These are phyloP conservation scores for Fusarium begoniae DNA, from an alignment of 2,329 filamentous ascomycete genomes.

Conservation along the genomic window DNA sequence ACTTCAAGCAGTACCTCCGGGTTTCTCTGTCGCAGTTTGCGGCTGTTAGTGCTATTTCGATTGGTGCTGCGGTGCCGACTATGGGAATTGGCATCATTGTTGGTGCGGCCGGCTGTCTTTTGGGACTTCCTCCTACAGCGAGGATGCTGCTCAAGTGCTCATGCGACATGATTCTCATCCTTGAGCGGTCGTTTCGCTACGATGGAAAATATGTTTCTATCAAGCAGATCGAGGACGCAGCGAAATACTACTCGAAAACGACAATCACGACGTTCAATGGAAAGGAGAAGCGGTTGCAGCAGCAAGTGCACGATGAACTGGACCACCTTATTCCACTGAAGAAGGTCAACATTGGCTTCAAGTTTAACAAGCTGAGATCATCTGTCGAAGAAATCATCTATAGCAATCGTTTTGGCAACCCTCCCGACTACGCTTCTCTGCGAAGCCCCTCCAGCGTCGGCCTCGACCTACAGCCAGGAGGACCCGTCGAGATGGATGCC, in stretches of 20 bases:
- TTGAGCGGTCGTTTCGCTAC: slow-evolving; percentile 37
- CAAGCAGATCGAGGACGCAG: slow-evolving; percentile 40
- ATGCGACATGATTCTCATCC: slow-evolving; percentile 40
- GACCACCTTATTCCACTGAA: slow-evolving; percentile 38
- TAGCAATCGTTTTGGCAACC: slow-evolving; percentile 29
- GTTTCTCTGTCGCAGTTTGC: slow-evolving; percentile 38
- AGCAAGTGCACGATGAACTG: slow-evolving; percentile 40
- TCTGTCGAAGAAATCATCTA: slow-evolving; percentile 34
- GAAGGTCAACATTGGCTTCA: slow-evolving; percentile 35
- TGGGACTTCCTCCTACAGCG: slow-evolving; percentile 31
- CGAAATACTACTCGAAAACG: slow-evolving; percentile 35
- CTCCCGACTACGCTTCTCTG: slow-evolving; percentile 18
- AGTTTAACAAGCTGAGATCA: slow-evolving; percentile 36
- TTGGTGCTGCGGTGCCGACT: slow-evolving; percentile 34
- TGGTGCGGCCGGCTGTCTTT: slow-evolving; percentile 28
- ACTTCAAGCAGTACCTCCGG: slow-evolving; percentile 32
- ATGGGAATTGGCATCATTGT: slow-evolving; percentile 33
- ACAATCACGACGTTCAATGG: slow-evolving; percentile 32
- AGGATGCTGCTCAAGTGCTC: slow-evolving; percentile 42
- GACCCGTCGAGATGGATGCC: slow-evolving; percentile 10
- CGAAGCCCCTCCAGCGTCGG: slow-evolving; percentile 27
- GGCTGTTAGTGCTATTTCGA: slow-evolving; percentile 9
- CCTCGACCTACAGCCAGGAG: background rate
- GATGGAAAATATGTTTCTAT: slow-evolving; percentile 41
- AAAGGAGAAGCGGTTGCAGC: slow-evolving; percentile 35